These are phyloP conservation scores for Dioszegia crocea DNA, from an alignment of 768 basidiomycete species.

Conservation along the genomic window DNA sequence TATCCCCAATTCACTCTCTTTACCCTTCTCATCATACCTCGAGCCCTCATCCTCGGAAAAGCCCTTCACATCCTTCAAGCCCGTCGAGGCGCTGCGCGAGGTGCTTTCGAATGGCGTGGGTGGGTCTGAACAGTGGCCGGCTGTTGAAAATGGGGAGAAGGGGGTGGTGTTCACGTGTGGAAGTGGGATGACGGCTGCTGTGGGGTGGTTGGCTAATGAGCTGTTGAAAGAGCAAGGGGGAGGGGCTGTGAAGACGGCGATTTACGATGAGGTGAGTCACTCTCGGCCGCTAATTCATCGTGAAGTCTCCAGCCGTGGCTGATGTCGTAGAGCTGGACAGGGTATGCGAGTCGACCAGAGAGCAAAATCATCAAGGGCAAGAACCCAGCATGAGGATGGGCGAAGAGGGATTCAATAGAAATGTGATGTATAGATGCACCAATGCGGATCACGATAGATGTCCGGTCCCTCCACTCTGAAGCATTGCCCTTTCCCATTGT, in stretches of 20 bases:
- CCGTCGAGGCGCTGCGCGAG: slow-evolving; percentile 59
- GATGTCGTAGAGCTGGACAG: slow-evolving; percentile 77
- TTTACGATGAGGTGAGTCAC: slow-evolving; percentile 85
- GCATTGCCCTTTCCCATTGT: too few species aligned
- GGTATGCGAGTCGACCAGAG: slow-evolving; percentile 72
- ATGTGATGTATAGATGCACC: too few species aligned
- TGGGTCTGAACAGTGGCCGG: slow-evolving; percentile 52
- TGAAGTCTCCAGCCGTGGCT: neutral
- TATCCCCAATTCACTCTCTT: slow-evolving; percentile 77
- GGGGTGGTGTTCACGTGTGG: slow-evolving; percentile 76
- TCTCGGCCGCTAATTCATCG: neutral
- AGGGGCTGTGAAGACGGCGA: slow-evolving; percentile 52
- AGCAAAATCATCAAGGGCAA: slow-evolving; percentile 65
- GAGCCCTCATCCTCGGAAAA: slow-evolving; percentile 52
- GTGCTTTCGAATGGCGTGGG: slow-evolving; percentile 67
- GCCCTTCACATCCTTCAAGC: slow-evolving; percentile 58
- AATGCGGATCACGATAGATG: too few species aligned
- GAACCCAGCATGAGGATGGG: neutral
- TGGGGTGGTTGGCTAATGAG: slow-evolving; percentile 89
- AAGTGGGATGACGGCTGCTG: slow-evolving; percentile 95
- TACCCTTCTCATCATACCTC: slow-evolving; percentile 77
- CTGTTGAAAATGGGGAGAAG: slow-evolving; percentile 61
- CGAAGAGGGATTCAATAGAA: neutral
- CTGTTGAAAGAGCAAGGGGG: slow-evolving; percentile 54
- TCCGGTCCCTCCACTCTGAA: too few species aligned